Percentiles rank a stretch among this genome's conserved stretches.
These are phyloP conservation scores for Colletotrichum sp. DNA, from an alignment of 2,329 filamentous ascomycete genomes.

Conservation along the genomic window DNA sequence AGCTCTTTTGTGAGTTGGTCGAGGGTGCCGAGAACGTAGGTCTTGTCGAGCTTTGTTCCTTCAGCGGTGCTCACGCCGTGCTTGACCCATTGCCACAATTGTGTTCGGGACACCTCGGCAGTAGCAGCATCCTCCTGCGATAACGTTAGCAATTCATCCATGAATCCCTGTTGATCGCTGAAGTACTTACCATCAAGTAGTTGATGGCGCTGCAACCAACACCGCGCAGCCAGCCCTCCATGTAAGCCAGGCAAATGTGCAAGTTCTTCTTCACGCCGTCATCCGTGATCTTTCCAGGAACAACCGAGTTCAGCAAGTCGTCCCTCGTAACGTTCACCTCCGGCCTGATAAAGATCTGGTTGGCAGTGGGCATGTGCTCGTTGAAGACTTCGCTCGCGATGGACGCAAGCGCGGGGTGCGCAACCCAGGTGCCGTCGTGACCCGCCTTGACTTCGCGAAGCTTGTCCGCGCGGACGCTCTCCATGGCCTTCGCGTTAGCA, in stretches of 20 bases:
- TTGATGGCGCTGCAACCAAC: slow-evolving; percentile 93
- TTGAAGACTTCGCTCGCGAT: slow-evolving; percentile 90
- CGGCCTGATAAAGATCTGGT: slow-evolving; percentile 83
- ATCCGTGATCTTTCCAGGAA: slow-evolving; percentile 84
- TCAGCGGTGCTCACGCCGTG: slow-evolving; percentile 73
- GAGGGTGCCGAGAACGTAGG: slow-evolving; percentile 77
- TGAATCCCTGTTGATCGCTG: neutral
- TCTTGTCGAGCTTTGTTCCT: slow-evolving; percentile 84
- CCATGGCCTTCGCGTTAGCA: slow-evolving; percentile 88
- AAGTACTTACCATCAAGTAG: slow-evolving; percentile 69
- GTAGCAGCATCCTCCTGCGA: slow-evolving; percentile 80
- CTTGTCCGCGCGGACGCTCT: slow-evolving; percentile 84
- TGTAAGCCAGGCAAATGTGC: slow-evolving; percentile 87
- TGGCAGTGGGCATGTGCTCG: slow-evolving; percentile 90
- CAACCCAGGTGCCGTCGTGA: slow-evolving; percentile 90
- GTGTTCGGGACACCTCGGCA: slow-evolving; percentile 83
- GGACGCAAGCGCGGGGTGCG: slow-evolving; percentile 81
- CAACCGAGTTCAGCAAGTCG: slow-evolving; percentile 90
- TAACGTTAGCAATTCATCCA: neutral
- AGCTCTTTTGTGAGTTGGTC: slow-evolving; percentile 54
- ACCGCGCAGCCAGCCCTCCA: slow-evolving; percentile 90
- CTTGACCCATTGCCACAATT: slow-evolving; percentile 87
- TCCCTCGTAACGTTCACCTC: slow-evolving; percentile 80
- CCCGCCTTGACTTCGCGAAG: slow-evolving; percentile 86
- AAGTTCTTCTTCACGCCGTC: slow-evolving; percentile 90